A percentile compares a stretch with the other conserved stretches of the same genome.
Conservation (phyloP, 176 grass and related monocot genomes). For the Rhynchospora tenuis region DNA sequence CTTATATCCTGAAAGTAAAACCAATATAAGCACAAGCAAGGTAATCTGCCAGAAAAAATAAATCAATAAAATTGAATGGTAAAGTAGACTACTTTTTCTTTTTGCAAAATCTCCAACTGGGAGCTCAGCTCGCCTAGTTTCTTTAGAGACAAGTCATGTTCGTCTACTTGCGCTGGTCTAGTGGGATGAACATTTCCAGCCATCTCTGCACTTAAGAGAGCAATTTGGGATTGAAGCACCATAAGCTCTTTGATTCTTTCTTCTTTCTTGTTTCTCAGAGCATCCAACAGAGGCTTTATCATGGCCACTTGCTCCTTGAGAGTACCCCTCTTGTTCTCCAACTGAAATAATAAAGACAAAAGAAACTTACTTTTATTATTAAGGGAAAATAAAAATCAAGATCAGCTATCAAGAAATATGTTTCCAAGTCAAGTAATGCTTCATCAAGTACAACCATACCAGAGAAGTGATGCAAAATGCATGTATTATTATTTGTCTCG, state of each 20-base stretch:
- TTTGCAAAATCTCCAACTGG: slow-evolving; percentile 61
- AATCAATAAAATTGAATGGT: neutral
- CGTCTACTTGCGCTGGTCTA: slow-evolving; percentile 44
- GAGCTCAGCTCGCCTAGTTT: slow-evolving; percentile 49
- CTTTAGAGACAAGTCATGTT: slow-evolving; percentile 47
- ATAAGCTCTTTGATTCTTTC: slow-evolving; percentile 54
- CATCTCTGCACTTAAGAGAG: slow-evolving; percentile 55
- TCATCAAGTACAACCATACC: neutral
- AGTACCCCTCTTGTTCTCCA: slow-evolving; percentile 52
- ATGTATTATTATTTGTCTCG: neutral
- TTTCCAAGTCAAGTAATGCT: neutral
- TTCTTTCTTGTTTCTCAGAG: slow-evolving; percentile 58
- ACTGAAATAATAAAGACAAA: slow-evolving; percentile 29
- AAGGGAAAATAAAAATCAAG: neutral
- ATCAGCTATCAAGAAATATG: neutral
- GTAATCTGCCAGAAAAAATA: neutral
- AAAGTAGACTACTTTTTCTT: slow-evolving; percentile 54
- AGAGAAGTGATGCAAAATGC: neutral
- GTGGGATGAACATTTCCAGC: slow-evolving; percentile 52
- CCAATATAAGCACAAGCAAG: slow-evolving; percentile 8
- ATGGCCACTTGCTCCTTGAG: slow-evolving; percentile 63
- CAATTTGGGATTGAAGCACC: slow-evolving; percentile 48
- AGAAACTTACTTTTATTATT: neutral
- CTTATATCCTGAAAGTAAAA: slow-evolving; percentile 54
- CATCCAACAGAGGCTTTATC: slow-evolving; percentile 54